Conservation (phyloP, 352 stramenopile genomes). For the Aphanomyces stellatus region DNA sequence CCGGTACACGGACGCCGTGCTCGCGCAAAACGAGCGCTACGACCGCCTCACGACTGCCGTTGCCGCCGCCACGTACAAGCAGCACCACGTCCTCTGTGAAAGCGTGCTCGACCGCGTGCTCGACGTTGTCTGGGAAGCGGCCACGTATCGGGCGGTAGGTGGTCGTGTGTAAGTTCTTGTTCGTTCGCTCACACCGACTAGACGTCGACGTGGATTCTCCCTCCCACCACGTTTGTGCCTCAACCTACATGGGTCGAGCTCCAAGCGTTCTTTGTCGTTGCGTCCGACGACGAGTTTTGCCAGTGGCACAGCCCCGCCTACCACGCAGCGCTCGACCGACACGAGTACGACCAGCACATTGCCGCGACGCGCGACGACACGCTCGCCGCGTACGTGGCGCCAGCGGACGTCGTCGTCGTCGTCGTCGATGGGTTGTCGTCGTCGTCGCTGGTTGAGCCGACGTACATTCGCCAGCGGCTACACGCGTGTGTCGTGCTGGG, state of each 20-base stretch:
- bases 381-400: constrained; percentile 22
- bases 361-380: constrained; percentile 1
- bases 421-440: neutral
- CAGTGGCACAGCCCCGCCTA: neutral
- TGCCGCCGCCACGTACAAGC: constrained; percentile 30
- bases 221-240: constrained; percentile 31
- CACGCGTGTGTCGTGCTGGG: neutral
- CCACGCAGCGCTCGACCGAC: neutral
- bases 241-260: constrained; percentile 46
- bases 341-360: neutral
- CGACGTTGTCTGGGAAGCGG: constrained; percentile 45
- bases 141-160: constrained; percentile 39
- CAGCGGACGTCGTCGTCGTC: neutral
- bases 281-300: neutral
- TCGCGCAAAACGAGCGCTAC: constrained; percentile 36
- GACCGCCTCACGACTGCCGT: constrained; percentile 28
- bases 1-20: constrained; percentile 52
- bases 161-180: too few species aligned
- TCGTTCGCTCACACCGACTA: neutral
- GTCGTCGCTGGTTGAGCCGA: too few species aligned
- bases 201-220: constrained; percentile 5
- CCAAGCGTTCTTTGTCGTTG: constrained; percentile 31
- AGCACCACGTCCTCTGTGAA: constrained; percentile 34
- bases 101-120: constrained; percentile 42
- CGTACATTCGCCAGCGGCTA: neutral